Evolutionary conservation across 352 stramenopile genomes (phyloP).

Genomic region (Phytophthora podocarpi): DNA sequence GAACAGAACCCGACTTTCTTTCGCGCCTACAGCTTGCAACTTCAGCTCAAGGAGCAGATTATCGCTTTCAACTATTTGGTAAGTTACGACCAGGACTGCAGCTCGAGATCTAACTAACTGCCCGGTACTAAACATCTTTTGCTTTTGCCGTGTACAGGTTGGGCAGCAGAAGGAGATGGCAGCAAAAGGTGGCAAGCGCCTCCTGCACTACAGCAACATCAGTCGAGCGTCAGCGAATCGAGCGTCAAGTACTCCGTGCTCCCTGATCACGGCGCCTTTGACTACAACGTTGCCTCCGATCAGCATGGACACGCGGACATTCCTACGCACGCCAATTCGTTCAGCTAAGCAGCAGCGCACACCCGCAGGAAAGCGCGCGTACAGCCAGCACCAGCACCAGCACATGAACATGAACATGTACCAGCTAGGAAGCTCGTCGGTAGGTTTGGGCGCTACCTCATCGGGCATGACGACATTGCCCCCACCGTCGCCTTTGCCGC

Average conservation of each 20-base stretch:
- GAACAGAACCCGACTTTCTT: constrained; percentile 93
- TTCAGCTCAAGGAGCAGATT: constrained; percentile 92
- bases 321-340: constrained; percentile 33
- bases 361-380: constrained; percentile 20
- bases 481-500: constrained; percentile 51
- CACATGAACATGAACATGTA: constrained; percentile 33
- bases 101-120: not conserved
- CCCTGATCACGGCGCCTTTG: constrained; percentile 20
- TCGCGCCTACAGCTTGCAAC: constrained; percentile 78
- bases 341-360: constrained; percentile 36
- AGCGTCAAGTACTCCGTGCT: constrained; percentile 16
- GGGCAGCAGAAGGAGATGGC: constrained; percentile 76
- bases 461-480: constrained; percentile 27
- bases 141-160: constrained; percentile 37
- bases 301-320: constrained; percentile 33
- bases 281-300: constrained; percentile 40
- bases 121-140: constrained; percentile 1
- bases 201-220: constrained; percentile 35
- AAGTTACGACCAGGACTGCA: constrained; percentile 1
- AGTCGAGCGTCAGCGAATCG: constrained; percentile 21
- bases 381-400: too few relatives aligned
- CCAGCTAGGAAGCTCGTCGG: constrained; percentile 22
- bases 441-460: constrained; percentile 10
- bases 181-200: constrained; percentile 47
- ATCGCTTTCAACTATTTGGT: constrained; percentile 93